These are phyloP conservation scores for Magnaporthiopsis rhizophila DNA, from an alignment of 2,329 filamentous ascomycete genomes.

Conservation along the genomic window DNA sequence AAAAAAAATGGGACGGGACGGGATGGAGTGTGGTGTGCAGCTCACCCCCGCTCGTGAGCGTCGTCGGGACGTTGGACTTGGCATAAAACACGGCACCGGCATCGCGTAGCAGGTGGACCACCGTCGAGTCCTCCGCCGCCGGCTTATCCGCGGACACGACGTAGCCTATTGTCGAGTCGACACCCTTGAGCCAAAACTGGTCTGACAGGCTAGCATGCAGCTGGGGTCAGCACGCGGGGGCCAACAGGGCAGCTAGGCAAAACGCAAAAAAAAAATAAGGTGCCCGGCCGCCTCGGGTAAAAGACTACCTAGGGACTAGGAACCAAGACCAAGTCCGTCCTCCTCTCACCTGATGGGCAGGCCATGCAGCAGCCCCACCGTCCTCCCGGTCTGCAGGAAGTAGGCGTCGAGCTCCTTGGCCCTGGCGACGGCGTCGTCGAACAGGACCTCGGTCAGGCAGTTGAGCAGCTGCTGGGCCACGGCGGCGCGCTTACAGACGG, in stretches of 20 bases:
- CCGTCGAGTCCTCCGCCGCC: background rate
- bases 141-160: conserved; percentile 29
- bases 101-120: background rate
- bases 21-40: no score
- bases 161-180: conserved; percentile 57
- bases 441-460: conserved; percentile 25
- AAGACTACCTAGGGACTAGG: no score
- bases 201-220: conserved; percentile 51
- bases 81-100: conserved; percentile 19
- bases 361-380: conserved; percentile 56
- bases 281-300: no score
- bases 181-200: conserved; percentile 55
- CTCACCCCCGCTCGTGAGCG: background rate
- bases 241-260: background rate
- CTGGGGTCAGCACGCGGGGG: background rate
- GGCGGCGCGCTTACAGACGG: conserved; percentile 11
- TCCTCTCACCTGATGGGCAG: conserved; percentile 39
- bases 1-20: background rate
- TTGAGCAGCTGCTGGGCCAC: conserved; percentile 21
- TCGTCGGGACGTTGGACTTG: conserved; percentile 9
- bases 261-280: no score
- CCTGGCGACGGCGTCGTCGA: conserved; percentile 26
- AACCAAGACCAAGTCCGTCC: background rate
- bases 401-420: conserved; percentile 24
- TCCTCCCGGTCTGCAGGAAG: conserved; percentile 30